Percentiles rank a stretch among this genome's conserved stretches.
Evolutionary conservation across 192 early-diverging fungal species (phyloP).

Genomic region (Umbelopsis ramanniana): DNA sequence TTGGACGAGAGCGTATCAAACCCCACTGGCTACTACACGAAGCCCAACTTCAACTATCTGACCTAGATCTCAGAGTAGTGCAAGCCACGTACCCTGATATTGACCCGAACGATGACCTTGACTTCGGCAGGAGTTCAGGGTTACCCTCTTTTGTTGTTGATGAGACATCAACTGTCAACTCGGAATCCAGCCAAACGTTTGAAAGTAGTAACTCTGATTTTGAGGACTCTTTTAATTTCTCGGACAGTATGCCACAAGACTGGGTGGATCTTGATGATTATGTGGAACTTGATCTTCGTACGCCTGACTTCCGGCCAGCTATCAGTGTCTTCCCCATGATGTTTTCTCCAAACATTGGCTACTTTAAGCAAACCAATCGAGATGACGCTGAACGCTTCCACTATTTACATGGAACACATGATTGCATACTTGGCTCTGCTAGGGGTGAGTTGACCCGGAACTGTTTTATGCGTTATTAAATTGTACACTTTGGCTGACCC

Average conservation of each 20-base stretch:
- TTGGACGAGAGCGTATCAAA: constrained; percentile 39
- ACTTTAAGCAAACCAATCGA: constrained; percentile 44
- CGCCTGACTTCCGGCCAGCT: constrained; percentile 38
- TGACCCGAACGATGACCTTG: neutral
- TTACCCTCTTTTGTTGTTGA: constrained; percentile 3
- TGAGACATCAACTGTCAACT: constrained; percentile 10
- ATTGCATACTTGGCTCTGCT: constrained; percentile 45
- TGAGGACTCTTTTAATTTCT: neutral
- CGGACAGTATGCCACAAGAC: constrained; percentile 26
- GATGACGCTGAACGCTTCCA: constrained; percentile 42
- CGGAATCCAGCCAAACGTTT: neutral
- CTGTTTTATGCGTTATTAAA: neutral
- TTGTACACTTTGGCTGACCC: neutral
- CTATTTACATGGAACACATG: constrained; percentile 43
- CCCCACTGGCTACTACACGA: constrained; percentile 44
- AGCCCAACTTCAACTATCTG: constrained; percentile 44
- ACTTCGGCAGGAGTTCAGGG: neutral
- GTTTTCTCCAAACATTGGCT: constrained; percentile 62
- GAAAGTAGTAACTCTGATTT: constrained; percentile 6
- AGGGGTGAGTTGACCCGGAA: constrained; percentile 37
- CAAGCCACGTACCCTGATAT: constrained; percentile 23
- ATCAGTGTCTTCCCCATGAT: constrained; percentile 60
- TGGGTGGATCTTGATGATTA: constrained; percentile 63
- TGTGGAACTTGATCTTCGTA: constrained; percentile 44
- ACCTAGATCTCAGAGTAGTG: constrained; percentile 44